phyloP scores from a whole-genome alignment of 345 rosid species.

The Passiflora organensis region DNA sequence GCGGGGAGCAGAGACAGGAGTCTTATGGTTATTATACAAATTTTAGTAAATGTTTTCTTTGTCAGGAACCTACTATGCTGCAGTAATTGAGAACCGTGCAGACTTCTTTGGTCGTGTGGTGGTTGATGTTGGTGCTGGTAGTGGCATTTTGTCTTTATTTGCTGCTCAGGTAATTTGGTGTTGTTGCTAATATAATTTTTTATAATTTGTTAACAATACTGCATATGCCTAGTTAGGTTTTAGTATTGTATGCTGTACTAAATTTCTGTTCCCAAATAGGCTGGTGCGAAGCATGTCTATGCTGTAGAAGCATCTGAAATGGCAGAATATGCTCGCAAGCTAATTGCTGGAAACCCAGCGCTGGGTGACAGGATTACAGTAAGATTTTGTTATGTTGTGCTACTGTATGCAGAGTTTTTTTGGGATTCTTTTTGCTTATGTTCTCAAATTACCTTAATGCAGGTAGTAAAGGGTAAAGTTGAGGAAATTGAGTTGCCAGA shows the following conservation, averaged over 20 bases:
- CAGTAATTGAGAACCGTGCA: conserved; percentile 86
- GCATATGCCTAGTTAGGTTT: not conserved
- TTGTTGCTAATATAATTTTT: no score
- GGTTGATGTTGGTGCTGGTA: conserved; percentile 99
- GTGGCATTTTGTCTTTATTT: conserved; percentile 94
- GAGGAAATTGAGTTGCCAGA: conserved; percentile 96
- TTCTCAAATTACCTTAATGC: conserved; percentile 15
- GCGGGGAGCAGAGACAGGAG: not conserved
- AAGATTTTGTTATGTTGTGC: conserved; percentile 21
- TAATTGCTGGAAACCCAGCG: conserved; percentile 84
- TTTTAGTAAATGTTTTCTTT: conserved; percentile 10
- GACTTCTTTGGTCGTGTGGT: conserved; percentile 91
- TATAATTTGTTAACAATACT: not conserved
- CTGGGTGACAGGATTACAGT: conserved; percentile 81
- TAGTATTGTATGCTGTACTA: conserved; percentile 8
- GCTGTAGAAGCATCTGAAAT: conserved; percentile 99
- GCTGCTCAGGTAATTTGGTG: conserved; percentile 82
- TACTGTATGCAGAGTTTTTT: conserved; percentile 4
- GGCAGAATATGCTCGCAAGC: conserved; percentile 94
- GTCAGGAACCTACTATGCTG: conserved; percentile 96
- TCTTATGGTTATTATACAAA: not conserved
- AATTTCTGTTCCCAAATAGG: conserved; percentile 38
- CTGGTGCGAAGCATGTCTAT: conserved; percentile 99
- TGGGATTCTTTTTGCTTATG: conserved; percentile 1
- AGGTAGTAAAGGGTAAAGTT: conserved; percentile 95